Percentiles rank a stretch among this genome's conserved stretches.
phyloP scores from a whole-genome alignment of 2,329 filamentous ascomycete genomes.

The Arthrobotrys iridis region DNA sequence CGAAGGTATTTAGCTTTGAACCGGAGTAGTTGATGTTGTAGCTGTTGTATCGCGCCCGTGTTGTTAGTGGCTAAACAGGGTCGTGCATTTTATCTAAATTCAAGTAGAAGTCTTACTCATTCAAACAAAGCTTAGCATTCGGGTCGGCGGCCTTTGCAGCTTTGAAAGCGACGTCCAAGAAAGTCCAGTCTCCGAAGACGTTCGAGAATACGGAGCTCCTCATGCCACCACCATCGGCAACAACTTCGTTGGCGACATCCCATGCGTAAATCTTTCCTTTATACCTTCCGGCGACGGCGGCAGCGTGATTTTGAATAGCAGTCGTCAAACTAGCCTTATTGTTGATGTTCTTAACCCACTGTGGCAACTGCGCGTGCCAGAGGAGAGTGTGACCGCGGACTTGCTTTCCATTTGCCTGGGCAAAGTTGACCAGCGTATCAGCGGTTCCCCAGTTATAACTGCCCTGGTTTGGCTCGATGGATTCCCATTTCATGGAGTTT shows the following conservation, averaged over 20 bases:
- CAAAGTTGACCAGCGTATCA: slow-evolving; percentile 71
- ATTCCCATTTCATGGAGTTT: slow-evolving; percentile 77
- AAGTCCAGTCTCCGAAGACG: slow-evolving; percentile 44
- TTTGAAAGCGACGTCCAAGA: slow-evolving; percentile 44
- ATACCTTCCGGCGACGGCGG: slow-evolving; percentile 68
- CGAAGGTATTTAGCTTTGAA: slow-evolving; percentile 36
- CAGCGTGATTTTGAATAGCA: slow-evolving; percentile 71
- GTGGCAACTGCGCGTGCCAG: slow-evolving; percentile 71
- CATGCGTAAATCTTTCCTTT: slow-evolving; percentile 72
- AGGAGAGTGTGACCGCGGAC: slow-evolving; percentile 73
- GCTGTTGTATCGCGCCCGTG: not conserved
- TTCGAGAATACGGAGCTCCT: slow-evolving; percentile 26
- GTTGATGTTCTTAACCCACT: slow-evolving; percentile 69
- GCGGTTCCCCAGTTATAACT: slow-evolving; percentile 68
- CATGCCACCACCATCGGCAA: slow-evolving; percentile 41
- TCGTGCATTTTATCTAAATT: not conserved
- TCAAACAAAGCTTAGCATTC: slow-evolving; percentile 40
- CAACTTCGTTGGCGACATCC: slow-evolving; percentile 58
- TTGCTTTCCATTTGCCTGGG: slow-evolving; percentile 67
- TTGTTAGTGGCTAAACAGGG: not conserved
- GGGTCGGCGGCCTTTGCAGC: slow-evolving; percentile 37
- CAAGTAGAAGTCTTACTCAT: slow-evolving; percentile 23
- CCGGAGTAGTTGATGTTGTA: slow-evolving; percentile 45
- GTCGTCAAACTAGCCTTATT: slow-evolving; percentile 64
- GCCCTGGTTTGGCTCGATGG: slow-evolving; percentile 64